These are phyloP conservation scores for Fraxinus floribunda DNA, from an alignment of 305 asterid genomes.

Conservation along the genomic window DNA sequence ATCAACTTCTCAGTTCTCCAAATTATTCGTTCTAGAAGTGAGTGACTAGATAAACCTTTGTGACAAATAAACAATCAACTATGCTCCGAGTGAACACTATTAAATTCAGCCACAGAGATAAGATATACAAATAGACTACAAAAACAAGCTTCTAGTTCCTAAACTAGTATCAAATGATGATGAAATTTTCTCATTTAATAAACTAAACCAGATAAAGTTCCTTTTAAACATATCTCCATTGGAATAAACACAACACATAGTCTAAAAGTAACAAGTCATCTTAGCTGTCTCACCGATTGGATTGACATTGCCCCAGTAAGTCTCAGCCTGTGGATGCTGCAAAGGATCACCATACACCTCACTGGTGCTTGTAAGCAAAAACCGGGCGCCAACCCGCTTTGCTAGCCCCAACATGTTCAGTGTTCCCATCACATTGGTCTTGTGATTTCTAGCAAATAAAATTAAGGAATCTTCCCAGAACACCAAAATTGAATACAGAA, in stretches of 20 bases:
- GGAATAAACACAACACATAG: background rate
- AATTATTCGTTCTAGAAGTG: background rate
- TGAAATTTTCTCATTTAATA: background rate
- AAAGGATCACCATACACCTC: slow-evolving; percentile 91
- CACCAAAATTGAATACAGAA: background rate
- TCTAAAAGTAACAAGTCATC: background rate
- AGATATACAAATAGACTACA: background rate
- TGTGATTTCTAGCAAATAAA: slow-evolving; percentile 49
- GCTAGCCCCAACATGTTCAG: slow-evolving; percentile 89
- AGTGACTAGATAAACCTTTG: background rate
- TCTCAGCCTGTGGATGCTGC: slow-evolving; percentile 81
- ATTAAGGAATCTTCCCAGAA: slow-evolving; percentile 46
- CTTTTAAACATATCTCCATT: background rate
- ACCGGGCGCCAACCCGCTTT: slow-evolving; percentile 76
- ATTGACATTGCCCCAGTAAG: slow-evolving; percentile 90
- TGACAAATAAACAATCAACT: background rate
- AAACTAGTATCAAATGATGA: background rate
- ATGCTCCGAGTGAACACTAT: background rate
- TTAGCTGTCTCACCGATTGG: slow-evolving; percentile 65
- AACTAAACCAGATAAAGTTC: background rate
- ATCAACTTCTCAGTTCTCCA: background rate
- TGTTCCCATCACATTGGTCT: slow-evolving; percentile 95
- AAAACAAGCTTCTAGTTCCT: background rate
- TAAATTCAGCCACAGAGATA: background rate
- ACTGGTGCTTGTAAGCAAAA: slow-evolving; percentile 81